Conservation (phyloP, 2,329 filamentous ascomycete species). For the Furcasterigmium furcatum region DNA sequence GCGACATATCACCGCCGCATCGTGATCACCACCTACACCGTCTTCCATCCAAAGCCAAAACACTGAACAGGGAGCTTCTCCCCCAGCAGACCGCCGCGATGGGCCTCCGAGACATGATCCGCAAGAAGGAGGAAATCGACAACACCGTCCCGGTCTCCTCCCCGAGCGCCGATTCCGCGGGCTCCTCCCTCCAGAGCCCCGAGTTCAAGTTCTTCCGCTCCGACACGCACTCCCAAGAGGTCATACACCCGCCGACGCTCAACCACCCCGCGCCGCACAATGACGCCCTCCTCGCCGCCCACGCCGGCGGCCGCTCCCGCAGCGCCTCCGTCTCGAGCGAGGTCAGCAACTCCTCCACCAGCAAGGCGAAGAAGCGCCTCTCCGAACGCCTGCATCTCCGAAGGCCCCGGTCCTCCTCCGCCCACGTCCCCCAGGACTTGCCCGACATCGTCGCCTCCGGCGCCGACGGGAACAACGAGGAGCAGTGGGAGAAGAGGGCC, state of each 20-base stretch:
- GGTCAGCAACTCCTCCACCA: conserved; percentile 28
- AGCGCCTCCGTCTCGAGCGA: conserved; percentile 43
- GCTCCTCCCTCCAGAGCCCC: conserved; percentile 37
- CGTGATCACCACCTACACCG: neutral
- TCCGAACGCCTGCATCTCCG: conserved; percentile 70
- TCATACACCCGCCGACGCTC: conserved; percentile 65
- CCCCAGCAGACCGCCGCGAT: conserved; percentile 25
- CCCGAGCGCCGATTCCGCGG: conserved; percentile 10
- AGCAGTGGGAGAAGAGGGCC: conserved; percentile 88
- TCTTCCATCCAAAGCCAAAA: neutral
- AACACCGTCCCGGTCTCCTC: conserved; percentile 26
- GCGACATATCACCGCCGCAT: too few species aligned
- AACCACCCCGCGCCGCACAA: conserved; percentile 12
- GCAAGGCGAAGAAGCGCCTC: conserved; percentile 42
- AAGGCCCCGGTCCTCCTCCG: conserved; percentile 57
- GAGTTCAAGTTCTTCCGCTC: conserved; percentile 83
- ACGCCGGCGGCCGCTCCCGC: conserved; percentile 39
- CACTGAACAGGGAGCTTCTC: too few species aligned
- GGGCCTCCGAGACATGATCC: conserved; percentile 50
- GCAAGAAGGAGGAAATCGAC: conserved; percentile 47
- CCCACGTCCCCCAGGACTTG: conserved; percentile 75
- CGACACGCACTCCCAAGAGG: conserved; percentile 77
- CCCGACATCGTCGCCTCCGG: conserved; percentile 64
- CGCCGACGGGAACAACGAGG: conserved; percentile 51
- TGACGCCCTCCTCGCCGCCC: conserved; percentile 15